Evolutionary conservation across 106 monocot genomes (phyloP), one percentile per base, ranked within the genome.

Genomic region (Dendrobium nobile): DNA sequence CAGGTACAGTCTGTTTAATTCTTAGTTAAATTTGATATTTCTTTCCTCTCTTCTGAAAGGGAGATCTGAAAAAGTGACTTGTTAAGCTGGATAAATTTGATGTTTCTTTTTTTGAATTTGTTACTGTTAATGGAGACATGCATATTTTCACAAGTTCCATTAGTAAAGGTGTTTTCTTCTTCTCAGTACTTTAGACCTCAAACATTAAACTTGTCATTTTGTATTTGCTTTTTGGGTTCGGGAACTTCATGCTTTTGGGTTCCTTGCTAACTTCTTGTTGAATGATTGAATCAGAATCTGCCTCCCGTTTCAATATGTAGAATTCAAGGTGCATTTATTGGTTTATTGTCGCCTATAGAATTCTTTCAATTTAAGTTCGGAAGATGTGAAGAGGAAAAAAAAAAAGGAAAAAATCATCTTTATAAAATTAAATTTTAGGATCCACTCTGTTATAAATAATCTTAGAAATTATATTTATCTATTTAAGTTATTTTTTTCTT

Each of bases 1-100:
- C 93, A 93, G 93, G 96, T 96, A 73, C 68, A 28, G 8, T 47
- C 9, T 4, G 47, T 22, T 40, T 1, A 41, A 3, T 28, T 68
- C 10, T 68, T 75, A 19, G 41, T 73, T 41, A 42, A 55, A 28
- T 45, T 78, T 77, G 7, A 48, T 73, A 16, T 17, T 41, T 28
- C 11, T 42, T 84, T 20, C 10, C 1, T 68, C 68, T 68, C 26
- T 28, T 77, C 4, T 9, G 22, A 72, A 7, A 72, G 33, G 15
- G 4, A 72, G 7, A 44, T 82, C 72, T 67, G 41, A 42, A 73
- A 73, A 11, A 70, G 27, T 9, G 11, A 70, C 26, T 19, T 42
- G 73, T 10, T 19, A 73, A 73, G 5, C 33, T 73, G 1, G 73
- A 73, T 41, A 4, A 73, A 17, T 73, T 17, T 70, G 4, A 70